phyloP scores from a whole-genome alignment of 805 yeast species.

The Kuraishia borneana region DNA sequence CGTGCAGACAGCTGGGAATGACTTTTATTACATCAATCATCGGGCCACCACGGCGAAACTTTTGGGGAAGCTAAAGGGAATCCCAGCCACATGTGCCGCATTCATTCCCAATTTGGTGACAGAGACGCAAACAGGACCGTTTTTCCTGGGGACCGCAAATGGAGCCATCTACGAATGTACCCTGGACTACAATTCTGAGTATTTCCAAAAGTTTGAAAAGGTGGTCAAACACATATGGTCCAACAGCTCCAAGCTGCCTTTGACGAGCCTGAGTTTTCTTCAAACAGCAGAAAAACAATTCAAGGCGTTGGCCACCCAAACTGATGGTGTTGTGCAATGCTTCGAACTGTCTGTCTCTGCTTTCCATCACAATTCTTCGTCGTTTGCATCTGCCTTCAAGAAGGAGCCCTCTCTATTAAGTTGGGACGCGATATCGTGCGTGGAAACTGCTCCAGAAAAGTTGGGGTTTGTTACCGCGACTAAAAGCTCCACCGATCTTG shows the following conservation, averaged over 20 bases:
- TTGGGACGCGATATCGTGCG: neutral
- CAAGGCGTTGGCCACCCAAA: slow-evolving; percentile 1
- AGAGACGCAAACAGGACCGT: slow-evolving; percentile 26
- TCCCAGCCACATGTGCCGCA: slow-evolving; percentile 30
- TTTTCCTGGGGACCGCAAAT: slow-evolving; percentile 35
- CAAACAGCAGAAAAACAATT: slow-evolving; percentile 1
- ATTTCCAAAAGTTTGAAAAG: slow-evolving; percentile 27
- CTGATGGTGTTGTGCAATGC: neutral
- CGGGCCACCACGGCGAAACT: slow-evolving; percentile 26
- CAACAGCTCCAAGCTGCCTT: neutral
- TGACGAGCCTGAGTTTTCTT: too few relatives aligned
- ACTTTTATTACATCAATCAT: slow-evolving; percentile 36
- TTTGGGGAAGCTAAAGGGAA: slow-evolving; percentile 35
- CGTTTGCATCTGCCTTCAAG: slow-evolving; percentile 4
- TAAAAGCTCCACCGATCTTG: neutral
- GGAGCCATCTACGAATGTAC: slow-evolving; percentile 38
- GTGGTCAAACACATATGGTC: slow-evolving; percentile 30
- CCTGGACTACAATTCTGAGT: slow-evolving; percentile 33
- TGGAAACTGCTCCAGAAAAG: neutral
- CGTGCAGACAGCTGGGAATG: slow-evolving; percentile 32
- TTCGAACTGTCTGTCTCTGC: slow-evolving; percentile 1
- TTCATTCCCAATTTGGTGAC: slow-evolving; percentile 17
- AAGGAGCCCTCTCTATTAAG: neutral
- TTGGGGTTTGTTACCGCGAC: neutral
- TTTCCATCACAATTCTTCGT: slow-evolving; percentile 5